Base-by-base conservation (phyloP, 306 rosid species). In the Cucumis hystrix region DNA sequence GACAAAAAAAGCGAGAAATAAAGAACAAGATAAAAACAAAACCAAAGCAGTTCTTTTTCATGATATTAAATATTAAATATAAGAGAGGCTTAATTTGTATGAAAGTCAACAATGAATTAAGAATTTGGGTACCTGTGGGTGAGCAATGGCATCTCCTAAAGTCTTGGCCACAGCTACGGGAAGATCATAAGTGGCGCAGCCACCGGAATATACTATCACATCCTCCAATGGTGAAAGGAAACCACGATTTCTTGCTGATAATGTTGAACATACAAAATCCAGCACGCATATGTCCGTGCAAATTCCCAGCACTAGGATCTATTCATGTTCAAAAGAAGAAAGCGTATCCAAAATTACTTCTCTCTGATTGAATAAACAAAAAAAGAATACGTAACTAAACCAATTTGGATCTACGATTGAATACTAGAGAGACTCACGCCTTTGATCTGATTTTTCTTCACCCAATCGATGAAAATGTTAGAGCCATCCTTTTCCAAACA, bases 241-340 rank as follows among this genome's bases (percentile, higher is more conserved):
- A 35, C 82, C 82, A 0, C 84, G 93, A 67, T 92, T 95, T 81
- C 97, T 90, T 1, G 90, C 90, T 16, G 97, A 91, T 60, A 89
- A 65, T 28, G 89, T 83, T 61, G 95, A 84, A 64, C 89, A 83
- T 57, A 85, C 92, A 82, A 95, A 92, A 86, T 95, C 98, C 63
- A 95, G 89, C 77, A 95, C 96, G 30, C 97, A 95, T 77, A 95
- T 68, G 74, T 92, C 98, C 7, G 97, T 92, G 84, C 98, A 90
- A 81, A 95, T 90, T 76, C 97, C 97, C 43, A 86, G 85, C 47
- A 90, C 96, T 88, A 95, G 74, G 83, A 95, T 84, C 98, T 94
- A 79, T 14, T 13, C 7, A 13, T 30, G 37, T 33, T 35, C 14
- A 9, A 40, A 41, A 80, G 81, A 57, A 66, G 49, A 59, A 76